These are phyloP conservation scores for Acanthamoeba polyphaga DNA, from an alignment of 208 protist species.

Conservation along the genomic window DNA sequence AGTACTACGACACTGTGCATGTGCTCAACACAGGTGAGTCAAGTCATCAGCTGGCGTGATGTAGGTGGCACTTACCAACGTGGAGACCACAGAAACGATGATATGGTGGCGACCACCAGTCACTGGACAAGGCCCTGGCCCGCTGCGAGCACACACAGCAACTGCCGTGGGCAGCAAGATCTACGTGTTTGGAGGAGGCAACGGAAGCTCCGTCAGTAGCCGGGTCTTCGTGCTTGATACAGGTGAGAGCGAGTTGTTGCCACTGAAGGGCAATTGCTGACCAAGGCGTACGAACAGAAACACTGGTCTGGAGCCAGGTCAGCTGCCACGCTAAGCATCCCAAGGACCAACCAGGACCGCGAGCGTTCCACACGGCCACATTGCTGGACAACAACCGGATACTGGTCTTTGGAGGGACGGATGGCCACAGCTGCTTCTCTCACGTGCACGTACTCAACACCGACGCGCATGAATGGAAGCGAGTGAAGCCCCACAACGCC, in stretches of 20 bases:
- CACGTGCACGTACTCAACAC: slow-evolving; percentile 16
- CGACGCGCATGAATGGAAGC: neutral
- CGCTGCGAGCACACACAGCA: slow-evolving; percentile 41
- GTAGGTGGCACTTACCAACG: neutral
- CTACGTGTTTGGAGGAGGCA: slow-evolving; percentile 66
- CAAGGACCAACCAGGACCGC: neutral
- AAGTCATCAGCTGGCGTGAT: neutral
- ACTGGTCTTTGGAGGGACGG: slow-evolving; percentile 4
- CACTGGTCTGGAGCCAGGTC: neutral
- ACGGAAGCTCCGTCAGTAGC: neutral
- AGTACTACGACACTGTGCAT: slow-evolving; percentile 24
- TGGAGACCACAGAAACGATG: neutral
- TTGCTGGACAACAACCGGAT: neutral
- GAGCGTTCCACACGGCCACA: slow-evolving; percentile 28
- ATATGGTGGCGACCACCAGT: neutral
- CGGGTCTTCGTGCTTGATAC: slow-evolving; percentile 49
- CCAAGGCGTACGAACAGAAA: neutral
- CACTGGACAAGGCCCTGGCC: neutral
- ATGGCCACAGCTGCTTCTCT: neutral
- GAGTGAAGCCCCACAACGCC: neutral
- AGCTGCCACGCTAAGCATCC: neutral
- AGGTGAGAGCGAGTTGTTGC: neutral
- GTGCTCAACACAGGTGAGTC: slow-evolving; percentile 43
- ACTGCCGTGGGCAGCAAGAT: slow-evolving; percentile 23
- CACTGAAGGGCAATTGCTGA: neutral